Evolutionary conservation across 768 basidiomycete genomes (phyloP).

Genomic region (Leccinum barrowsii): DNA sequence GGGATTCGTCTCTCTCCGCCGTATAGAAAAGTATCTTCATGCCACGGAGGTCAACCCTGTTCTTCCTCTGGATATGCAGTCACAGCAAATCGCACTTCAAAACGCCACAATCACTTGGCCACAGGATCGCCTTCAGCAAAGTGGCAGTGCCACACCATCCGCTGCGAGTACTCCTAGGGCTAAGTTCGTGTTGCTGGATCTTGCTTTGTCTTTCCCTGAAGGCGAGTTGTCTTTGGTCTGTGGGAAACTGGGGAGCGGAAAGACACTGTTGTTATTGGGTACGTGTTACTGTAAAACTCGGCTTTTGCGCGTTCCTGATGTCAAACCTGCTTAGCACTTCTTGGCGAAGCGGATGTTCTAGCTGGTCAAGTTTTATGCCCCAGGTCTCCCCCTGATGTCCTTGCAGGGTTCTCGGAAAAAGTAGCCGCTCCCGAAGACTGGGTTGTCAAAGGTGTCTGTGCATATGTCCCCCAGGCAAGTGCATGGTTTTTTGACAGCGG

Average conservation of each 20-base stretch:
- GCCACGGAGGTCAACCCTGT: slow-evolving; percentile 68
- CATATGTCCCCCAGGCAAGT: slow-evolving; percentile 78
- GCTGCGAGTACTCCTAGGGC: slow-evolving; percentile 67
- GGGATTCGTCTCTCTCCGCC: slow-evolving; percentile 80
- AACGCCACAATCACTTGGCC: slow-evolving; percentile 92
- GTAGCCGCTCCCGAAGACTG: slow-evolving; percentile 55
- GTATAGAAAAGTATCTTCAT: slow-evolving; percentile 87
- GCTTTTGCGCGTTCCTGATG: slow-evolving; percentile 7
- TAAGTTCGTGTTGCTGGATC: slow-evolving; percentile 78
- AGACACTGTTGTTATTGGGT: slow-evolving; percentile 79
- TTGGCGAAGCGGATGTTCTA: slow-evolving; percentile 59
- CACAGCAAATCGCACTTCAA: slow-evolving; percentile 67
- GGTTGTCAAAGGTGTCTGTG: slow-evolving; percentile 75
- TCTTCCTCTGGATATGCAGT: slow-evolving; percentile 52
- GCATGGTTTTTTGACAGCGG: slow-evolving; percentile 1
- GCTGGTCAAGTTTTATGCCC: slow-evolving; percentile 81
- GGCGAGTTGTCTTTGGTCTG: slow-evolving; percentile 82
- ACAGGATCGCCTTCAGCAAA: slow-evolving; percentile 53
- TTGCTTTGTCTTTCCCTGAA: slow-evolving; percentile 72
- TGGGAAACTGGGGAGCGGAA: slow-evolving; percentile 87
- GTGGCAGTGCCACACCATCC: slow-evolving; percentile 49
- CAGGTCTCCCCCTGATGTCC: slow-evolving; percentile 75
- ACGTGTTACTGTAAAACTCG: neutral
- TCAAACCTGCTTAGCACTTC: slow-evolving; percentile 46
- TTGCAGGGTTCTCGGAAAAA: slow-evolving; percentile 55